These are phyloP conservation scores for Barnettozyma botsteinii DNA, from an alignment of 805 yeast genomes.

Conservation along the genomic window DNA sequence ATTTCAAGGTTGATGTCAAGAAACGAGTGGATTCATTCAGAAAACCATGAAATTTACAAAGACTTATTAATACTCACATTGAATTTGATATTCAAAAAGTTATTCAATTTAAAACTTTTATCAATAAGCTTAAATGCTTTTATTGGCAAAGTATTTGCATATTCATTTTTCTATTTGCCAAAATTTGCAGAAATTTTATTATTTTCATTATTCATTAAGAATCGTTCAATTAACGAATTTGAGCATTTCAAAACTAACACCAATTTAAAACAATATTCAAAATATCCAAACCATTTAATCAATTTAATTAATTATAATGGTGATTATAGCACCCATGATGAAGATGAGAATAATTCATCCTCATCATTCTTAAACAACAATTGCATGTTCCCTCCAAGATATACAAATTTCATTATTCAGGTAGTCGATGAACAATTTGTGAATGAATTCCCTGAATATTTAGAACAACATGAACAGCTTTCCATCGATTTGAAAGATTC, in stretches of 20 bases:
- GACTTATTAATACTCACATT: constrained; percentile 8
- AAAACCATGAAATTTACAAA: constrained; percentile 6
- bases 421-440: constrained; percentile 21
- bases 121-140: constrained; percentile 33
- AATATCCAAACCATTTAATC: constrained; percentile 10
- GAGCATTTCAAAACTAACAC: neutral
- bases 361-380: constrained; percentile 31
- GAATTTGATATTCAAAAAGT: constrained; percentile 10
- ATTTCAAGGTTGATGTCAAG: constrained; percentile 28
- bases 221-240: constrained; percentile 33
- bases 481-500: constrained; percentile 46
- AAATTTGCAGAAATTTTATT: constrained; percentile 46
- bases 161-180: constrained; percentile 43
- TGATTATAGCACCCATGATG: constrained; percentile 9
- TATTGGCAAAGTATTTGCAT: constrained; percentile 58
- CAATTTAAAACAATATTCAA: too few species aligned
- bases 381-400: constrained; percentile 34
- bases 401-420: constrained; percentile 26
- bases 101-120: constrained; percentile 15
- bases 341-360: too few species aligned
- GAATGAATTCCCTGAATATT: constrained; percentile 1
- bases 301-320: constrained; percentile 16
- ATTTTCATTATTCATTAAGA: constrained; percentile 52
- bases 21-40: constrained; percentile 22
- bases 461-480: constrained; percentile 27